Conservation (phyloP, 176 grass and related monocot species). For the Eremochloa ophiuroides region DNA sequence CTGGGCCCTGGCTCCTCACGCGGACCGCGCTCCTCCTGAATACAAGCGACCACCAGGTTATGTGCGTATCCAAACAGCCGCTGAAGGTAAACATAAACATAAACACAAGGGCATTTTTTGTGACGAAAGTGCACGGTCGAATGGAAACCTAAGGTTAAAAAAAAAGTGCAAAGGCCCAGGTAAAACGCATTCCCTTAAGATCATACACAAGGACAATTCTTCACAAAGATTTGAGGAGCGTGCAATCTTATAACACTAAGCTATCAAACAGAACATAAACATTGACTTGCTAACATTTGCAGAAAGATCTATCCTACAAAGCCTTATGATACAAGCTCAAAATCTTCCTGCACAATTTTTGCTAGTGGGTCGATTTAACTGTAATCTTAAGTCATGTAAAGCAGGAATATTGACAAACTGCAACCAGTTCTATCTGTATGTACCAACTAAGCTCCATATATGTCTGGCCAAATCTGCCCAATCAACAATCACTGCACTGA, state of each 20-base stretch:
- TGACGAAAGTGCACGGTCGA: background rate
- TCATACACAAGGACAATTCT: background rate
- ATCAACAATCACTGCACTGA: slow-evolving; percentile 10
- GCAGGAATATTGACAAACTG: slow-evolving; percentile 36
- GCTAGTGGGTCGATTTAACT: slow-evolving; percentile 21
- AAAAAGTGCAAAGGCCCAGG: background rate
- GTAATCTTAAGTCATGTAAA: slow-evolving; percentile 16
- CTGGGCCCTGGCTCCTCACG: background rate
- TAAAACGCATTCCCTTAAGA: background rate
- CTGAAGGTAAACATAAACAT: background rate
- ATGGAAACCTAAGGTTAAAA: background rate
- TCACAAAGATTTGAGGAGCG: background rate
- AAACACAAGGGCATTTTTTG: background rate
- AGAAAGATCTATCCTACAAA: slow-evolving; percentile 19
- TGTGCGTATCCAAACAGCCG: background rate
- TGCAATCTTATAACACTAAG: background rate
- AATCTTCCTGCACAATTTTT: slow-evolving; percentile 20
- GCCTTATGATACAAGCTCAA: slow-evolving; percentile 43
- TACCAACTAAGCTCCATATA: slow-evolving; percentile 41
- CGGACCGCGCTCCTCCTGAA: background rate
- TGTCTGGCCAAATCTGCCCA: slow-evolving; percentile 10
- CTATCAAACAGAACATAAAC: background rate
- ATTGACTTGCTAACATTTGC: slow-evolving; percentile 7
- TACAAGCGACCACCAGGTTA: background rate
- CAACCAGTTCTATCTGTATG: slow-evolving; percentile 53